Base-by-base conservation (phyloP, 2,329 filamentous ascomycete species). In the Trichophyton rubrum region DNA sequence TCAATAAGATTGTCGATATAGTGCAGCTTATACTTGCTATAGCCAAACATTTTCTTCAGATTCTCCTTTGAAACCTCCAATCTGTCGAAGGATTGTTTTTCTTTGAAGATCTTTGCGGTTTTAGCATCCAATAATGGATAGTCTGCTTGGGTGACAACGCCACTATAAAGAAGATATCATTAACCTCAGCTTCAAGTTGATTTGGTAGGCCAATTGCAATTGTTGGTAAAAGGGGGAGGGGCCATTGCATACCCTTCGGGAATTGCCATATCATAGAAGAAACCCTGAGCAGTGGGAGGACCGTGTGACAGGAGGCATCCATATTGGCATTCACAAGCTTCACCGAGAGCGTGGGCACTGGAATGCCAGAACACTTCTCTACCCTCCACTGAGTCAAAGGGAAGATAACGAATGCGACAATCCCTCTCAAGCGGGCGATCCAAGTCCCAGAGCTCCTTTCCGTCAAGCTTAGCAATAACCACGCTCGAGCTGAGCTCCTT, bases 341-440 rank as follows among this genome's bases (percentile, higher is more conserved):
- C 93, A 67, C 93, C 93, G n/a, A 99, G 83, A 65, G 95, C 86
- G 73, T 99, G 93, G 51, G 93, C 93, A 68, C 87, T 92, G 20
- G 90, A 95, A 75, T 97, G 93, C 92, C 92, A 99, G 78, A 96
- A 99, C 61, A 97, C 92, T 73, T 89, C 89, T 78, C 93, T 91
- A 69, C 90, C 92, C 76, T 88, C 76, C 1, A 73, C 70, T 73
- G 87, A 78, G 58, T 90, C 85, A 68, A 97, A 99, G 65, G 88
- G 85, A 64, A 97, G 80, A 59, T 96, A 80, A 69, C 91, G 87
- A 30, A 99, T 82, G 67, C 84, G 87, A 78, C 89, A 93, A 78
- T 86, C 89, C 75, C 84, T 85, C 79, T 97, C 93, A 40, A 99
- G 77, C 3, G 92, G 92, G 60, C 93, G 81, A 70, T 92, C 89